Conservation (phyloP, 805 yeast genomes). For the Candida tallmaniae region DNA sequence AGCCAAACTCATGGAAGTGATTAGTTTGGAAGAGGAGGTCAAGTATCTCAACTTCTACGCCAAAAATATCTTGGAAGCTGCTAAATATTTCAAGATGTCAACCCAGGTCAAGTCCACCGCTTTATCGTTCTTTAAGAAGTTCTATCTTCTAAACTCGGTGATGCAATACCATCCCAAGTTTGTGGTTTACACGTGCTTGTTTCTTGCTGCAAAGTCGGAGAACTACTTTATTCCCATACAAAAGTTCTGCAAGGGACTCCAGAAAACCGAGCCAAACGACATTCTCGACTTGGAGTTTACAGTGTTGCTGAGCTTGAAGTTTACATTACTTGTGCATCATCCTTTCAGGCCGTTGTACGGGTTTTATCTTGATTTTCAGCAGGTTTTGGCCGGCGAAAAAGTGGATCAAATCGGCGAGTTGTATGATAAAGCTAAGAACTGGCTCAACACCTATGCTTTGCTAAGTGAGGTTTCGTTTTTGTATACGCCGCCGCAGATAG, state of each 20-base stretch:
- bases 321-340: slow-evolving; percentile 82
- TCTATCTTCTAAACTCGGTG: slow-evolving; percentile 74
- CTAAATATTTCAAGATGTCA: slow-evolving; percentile 74
- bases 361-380: slow-evolving; percentile 85
- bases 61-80: slow-evolving; percentile 63
- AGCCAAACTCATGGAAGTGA: slow-evolving; percentile 34
- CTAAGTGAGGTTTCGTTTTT: slow-evolving; percentile 72
- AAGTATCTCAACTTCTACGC: slow-evolving; percentile 67
- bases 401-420: slow-evolving; percentile 56
- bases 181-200: slow-evolving; percentile 66
- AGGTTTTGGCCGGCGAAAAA: slow-evolving; percentile 38
- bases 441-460: slow-evolving; percentile 59
- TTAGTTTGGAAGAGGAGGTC: slow-evolving; percentile 67
- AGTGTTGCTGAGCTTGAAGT: slow-evolving; percentile 67
- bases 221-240: slow-evolving; percentile 85
- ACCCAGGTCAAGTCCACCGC: slow-evolving; percentile 89
- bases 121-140: slow-evolving; percentile 71
- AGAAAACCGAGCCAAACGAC: slow-evolving; percentile 59
- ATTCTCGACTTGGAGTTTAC: slow-evolving; percentile 77
- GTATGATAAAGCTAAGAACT: slow-evolving; percentile 65
- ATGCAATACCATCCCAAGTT: slow-evolving; percentile 87
- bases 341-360: slow-evolving; percentile 92
- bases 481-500: slow-evolving; percentile 93
- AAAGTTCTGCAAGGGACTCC: slow-evolving; percentile 67
- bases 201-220: slow-evolving; percentile 89